phyloP scores from a whole-genome alignment of 164 flowering plant species.

The Chimonanthus praecox region DNA sequence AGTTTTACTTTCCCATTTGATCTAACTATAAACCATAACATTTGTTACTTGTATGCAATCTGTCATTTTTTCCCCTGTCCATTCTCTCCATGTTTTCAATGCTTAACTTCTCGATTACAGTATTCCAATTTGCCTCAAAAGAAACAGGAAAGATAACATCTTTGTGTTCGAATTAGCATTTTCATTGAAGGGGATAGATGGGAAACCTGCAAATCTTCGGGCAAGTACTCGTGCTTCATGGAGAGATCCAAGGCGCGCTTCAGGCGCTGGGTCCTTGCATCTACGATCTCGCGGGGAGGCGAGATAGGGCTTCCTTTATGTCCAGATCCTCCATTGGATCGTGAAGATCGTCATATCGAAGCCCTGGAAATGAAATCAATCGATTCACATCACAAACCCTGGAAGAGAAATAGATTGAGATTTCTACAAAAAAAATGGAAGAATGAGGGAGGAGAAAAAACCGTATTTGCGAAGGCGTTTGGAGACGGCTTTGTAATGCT shows the following conservation, averaged over 20 bases:
- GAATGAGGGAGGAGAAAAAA: conserved; percentile 9
- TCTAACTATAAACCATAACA: too few relatives aligned
- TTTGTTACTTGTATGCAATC: too few relatives aligned
- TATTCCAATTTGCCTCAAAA: too few relatives aligned
- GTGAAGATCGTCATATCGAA: conserved; percentile 81
- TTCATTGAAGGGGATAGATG: not conserved
- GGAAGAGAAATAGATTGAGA: not conserved
- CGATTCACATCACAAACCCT: not conserved
- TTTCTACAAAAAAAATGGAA: not conserved
- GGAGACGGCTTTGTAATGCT: conserved; percentile 60
- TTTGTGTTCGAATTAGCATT: not conserved
- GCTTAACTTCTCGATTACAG: too few relatives aligned
- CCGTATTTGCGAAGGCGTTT: conserved; percentile 76
- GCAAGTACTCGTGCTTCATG: conserved; percentile 89
- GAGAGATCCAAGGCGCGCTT: conserved; percentile 97
- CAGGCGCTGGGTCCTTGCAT: conserved; percentile 86
- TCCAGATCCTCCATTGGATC: conserved; percentile 81
- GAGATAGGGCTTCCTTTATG: conserved; percentile 76
- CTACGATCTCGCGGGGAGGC: conserved; percentile 81
- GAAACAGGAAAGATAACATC: not conserved
- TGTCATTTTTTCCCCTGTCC: too few relatives aligned
- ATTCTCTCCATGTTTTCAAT: too few relatives aligned
- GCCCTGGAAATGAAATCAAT: conserved; percentile 33
- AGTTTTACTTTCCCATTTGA: too few relatives aligned
- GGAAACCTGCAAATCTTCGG: conserved; percentile 73